phyloP scores from a whole-genome alignment of 441 rosid genomes.

The Codiaeum variegatum region DNA sequence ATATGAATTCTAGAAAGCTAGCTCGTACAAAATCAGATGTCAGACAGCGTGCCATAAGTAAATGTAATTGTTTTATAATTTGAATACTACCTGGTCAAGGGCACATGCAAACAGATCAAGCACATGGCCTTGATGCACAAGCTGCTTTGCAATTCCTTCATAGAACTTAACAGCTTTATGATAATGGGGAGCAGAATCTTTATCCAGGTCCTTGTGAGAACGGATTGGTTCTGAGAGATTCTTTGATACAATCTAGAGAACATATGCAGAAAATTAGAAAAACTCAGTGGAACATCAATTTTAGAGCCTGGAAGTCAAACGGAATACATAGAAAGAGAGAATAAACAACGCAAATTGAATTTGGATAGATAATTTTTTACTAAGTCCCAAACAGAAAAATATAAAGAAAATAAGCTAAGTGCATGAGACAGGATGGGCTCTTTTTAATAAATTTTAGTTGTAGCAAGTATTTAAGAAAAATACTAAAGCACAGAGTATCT shows the following conservation, averaged over 20 bases:
- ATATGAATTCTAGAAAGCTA: background rate
- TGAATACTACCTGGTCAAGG: conserved; percentile 73
- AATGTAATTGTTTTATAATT: background rate
- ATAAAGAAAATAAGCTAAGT: background rate
- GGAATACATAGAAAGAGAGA: background rate
- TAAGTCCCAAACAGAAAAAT: background rate
- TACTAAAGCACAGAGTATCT: background rate
- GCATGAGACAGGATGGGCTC: background rate
- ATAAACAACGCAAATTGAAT: background rate
- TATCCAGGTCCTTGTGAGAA: conserved; percentile 86
- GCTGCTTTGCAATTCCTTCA: conserved; percentile 76
- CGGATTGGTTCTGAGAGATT: conserved; percentile 86
- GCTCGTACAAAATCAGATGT: background rate
- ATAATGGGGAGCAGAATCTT: conserved; percentile 72
- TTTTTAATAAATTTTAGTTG: background rate
- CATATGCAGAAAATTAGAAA: background rate
- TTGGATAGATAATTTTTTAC: background rate
- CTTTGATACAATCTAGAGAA: conserved; percentile 65
- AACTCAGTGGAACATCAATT: background rate
- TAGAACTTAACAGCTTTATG: conserved; percentile 79
- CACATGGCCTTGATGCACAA: conserved; percentile 94
- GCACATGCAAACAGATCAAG: conserved; percentile 93
- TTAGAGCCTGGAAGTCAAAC: background rate
- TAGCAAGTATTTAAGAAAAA: background rate
- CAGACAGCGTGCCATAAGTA: background rate